Evolutionary conservation across 2,329 filamentous ascomycete species (phyloP), one percentile per base, ranked within the genome.

Genomic region (Penicillium sclerotiorum): DNA sequence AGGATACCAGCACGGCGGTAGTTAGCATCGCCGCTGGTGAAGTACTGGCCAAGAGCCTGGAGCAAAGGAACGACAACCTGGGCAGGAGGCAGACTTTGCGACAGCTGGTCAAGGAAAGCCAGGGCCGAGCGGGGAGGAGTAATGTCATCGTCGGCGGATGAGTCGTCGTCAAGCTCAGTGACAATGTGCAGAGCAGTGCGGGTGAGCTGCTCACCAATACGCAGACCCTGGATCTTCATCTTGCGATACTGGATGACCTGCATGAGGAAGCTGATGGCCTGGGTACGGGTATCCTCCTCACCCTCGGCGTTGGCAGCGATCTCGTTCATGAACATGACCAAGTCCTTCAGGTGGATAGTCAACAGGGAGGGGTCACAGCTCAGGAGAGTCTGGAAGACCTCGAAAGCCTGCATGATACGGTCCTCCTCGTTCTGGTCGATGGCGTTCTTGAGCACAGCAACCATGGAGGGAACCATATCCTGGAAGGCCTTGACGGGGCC

Each of bases 361-460:
- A 97, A 78, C 43, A 97, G 82, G 39, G 89, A 83, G 23, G 90
- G 88, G 69, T 96, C 93, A 70, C 90, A 96, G 57, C 88, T 89
- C 46, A 99, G 83, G 64, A 96, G 86, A 43, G 90, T 94, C 78
- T 97, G 94, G 82, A 97, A 96, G 59, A 96, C 91, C 70, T 97
- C 94, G 63, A 97, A 99, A 21, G 90, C 85, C 68, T 93, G 86
- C 79, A 93, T 90, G 61, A 89, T 86, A 69, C 88, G 87, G 68
- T 96, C 92, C 62, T 96, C 92, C 62, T 96, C 88, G 49, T 83
- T 82, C 49, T 82, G 81, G 62, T 90, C 83, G 50, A 97, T 88
- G 21, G 89, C 84, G 56, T 86, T 82, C 80, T 96, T 94, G 59
- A 97, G 81, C 9, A 96, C 90, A 56, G 85, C 83, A 52, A 97